A percentile compares a stretch with the other conserved stretches of the same genome.
phyloP scores from a whole-genome alignment of 805 yeast genomes.

The Metschnikowia similis region DNA sequence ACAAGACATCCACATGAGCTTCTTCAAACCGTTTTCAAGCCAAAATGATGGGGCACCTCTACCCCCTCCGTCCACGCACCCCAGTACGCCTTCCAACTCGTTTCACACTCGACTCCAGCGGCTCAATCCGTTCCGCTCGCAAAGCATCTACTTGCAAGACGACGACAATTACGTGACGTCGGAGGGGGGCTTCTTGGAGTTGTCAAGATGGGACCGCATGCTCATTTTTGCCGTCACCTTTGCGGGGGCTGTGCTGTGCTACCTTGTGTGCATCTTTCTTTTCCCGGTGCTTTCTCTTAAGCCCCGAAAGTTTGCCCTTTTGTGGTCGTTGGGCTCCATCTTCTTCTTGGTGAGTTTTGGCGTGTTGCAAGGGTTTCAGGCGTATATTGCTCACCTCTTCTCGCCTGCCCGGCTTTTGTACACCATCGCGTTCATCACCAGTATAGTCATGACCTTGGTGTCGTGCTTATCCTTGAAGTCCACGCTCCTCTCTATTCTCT shows the following conservation, averaged over 20 bases:
- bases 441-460: slow-evolving; percentile 38
- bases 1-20: slow-evolving; percentile 26
- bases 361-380: slow-evolving; percentile 39
- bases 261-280: slow-evolving; percentile 39
- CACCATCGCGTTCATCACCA: slow-evolving; percentile 34
- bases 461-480: slow-evolving; percentile 34
- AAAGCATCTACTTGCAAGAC: slow-evolving; percentile 38
- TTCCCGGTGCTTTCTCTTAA: slow-evolving; percentile 40
- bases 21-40: slow-evolving; percentile 31
- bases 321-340: slow-evolving; percentile 45
- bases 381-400: slow-evolving; percentile 38
- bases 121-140: slow-evolving; percentile 37
- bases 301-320: slow-evolving; percentile 44
- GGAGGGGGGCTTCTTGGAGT: slow-evolving; percentile 41
- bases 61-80: slow-evolving; percentile 37
- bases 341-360: slow-evolving; percentile 45
- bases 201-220: slow-evolving; percentile 46
- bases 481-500: slow-evolving; percentile 35
- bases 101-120: slow-evolving; percentile 29
- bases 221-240: slow-evolving; percentile 41
- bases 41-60: slow-evolving; percentile 34
- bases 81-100: slow-evolving; percentile 15
- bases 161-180: slow-evolving; percentile 41
- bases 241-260: slow-evolving; percentile 40
- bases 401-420: slow-evolving; percentile 39